Percentiles rank a stretch among this genome's conserved stretches.
Evolutionary conservation across 2,329 filamentous ascomycete genomes (phyloP).

Genomic region (Verticillium zaregamsianum): DNA sequence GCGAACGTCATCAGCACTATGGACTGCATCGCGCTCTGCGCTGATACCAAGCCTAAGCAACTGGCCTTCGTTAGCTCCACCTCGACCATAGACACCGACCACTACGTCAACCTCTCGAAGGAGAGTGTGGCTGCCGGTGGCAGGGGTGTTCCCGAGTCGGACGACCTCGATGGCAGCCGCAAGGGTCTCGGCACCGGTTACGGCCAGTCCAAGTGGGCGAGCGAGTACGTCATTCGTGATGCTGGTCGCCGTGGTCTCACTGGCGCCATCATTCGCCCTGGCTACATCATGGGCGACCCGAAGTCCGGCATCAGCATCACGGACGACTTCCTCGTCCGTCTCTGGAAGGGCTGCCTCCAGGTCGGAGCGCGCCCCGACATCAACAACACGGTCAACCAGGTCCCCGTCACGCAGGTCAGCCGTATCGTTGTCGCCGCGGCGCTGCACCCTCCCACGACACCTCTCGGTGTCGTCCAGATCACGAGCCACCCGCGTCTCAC

Average conservation of each 20-base stretch:
- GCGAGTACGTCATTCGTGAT: slow-evolving; percentile 66
- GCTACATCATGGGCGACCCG: slow-evolving; percentile 77
- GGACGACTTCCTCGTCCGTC: slow-evolving; percentile 86
- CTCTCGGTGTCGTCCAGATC: slow-evolving; percentile 55
- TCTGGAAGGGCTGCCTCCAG: slow-evolving; percentile 85
- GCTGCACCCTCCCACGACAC: slow-evolving; percentile 51
- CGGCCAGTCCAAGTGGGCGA: slow-evolving; percentile 86
- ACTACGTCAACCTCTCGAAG: slow-evolving; percentile 73
- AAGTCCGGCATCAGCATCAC: slow-evolving; percentile 68
- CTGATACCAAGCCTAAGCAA: slow-evolving; percentile 71
- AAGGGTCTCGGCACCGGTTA: slow-evolving; percentile 81
- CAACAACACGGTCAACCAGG: slow-evolving; percentile 81
- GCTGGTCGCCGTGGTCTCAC: slow-evolving; percentile 73
- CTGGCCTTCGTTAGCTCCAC: slow-evolving; percentile 83
- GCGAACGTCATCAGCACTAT: slow-evolving; percentile 81
- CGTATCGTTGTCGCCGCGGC: slow-evolving; percentile 73
- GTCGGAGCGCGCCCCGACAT: slow-evolving; percentile 70
- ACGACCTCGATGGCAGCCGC: slow-evolving; percentile 73
- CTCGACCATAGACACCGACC: slow-evolving; percentile 72
- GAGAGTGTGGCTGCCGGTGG: slow-evolving; percentile 56
- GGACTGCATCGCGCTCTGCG: slow-evolving; percentile 71
- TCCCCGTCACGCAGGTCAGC: slow-evolving; percentile 81
- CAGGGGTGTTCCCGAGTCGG: slow-evolving; percentile 65
- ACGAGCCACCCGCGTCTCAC: slow-evolving; percentile 74
- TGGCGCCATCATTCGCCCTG: slow-evolving; percentile 74